These are phyloP conservation scores for Jamesozyma spencerorum DNA, from an alignment of 805 yeast genomes.

Conservation along the genomic window DNA sequence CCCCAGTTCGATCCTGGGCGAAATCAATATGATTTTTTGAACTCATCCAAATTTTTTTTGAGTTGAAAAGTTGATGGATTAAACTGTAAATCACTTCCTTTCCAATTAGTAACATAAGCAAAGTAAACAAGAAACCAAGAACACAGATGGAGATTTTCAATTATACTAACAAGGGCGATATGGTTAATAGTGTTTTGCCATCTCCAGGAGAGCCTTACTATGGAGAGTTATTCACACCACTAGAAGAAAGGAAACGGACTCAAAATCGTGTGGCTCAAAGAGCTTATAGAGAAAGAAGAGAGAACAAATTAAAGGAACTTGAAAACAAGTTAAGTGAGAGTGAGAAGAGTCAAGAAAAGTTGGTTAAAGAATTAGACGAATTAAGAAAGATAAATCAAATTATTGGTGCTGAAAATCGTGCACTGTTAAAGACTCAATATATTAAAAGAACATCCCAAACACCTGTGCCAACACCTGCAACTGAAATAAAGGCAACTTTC, in stretches of 20 bases:
- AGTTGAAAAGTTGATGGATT: not conserved
- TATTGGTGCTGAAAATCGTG: constrained; percentile 53
- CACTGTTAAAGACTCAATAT: constrained; percentile 30
- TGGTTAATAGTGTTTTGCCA: too few relatives aligned
- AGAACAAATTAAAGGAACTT: constrained; percentile 58
- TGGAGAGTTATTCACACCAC: too few relatives aligned
- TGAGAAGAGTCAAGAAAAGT: constrained; percentile 41
- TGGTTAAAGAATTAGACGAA: constrained; percentile 41
- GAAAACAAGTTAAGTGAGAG: constrained; percentile 60
- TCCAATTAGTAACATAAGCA: too few relatives aligned
- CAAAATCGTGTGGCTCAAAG: constrained; percentile 83
- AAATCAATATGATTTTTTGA: constrained; percentile 48
- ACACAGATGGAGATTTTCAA: too few relatives aligned
- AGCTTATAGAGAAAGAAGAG: constrained; percentile 78
- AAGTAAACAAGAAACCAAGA: too few relatives aligned
- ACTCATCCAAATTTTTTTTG: not conserved
- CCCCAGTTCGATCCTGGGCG: constrained; percentile 99
- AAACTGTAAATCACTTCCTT: too few relatives aligned
- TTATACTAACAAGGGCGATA: too few relatives aligned
- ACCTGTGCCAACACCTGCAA: too few relatives aligned
- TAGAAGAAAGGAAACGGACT: constrained; percentile 51
- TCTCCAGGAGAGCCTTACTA: too few relatives aligned
- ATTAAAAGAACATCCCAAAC: not conserved
- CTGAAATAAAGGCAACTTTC: constrained; percentile 11
- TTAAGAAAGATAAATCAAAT: constrained; percentile 46